Evolutionary conservation across 306 rosid genomes (phyloP).

Genomic region (Crotalaria pallida): DNA sequence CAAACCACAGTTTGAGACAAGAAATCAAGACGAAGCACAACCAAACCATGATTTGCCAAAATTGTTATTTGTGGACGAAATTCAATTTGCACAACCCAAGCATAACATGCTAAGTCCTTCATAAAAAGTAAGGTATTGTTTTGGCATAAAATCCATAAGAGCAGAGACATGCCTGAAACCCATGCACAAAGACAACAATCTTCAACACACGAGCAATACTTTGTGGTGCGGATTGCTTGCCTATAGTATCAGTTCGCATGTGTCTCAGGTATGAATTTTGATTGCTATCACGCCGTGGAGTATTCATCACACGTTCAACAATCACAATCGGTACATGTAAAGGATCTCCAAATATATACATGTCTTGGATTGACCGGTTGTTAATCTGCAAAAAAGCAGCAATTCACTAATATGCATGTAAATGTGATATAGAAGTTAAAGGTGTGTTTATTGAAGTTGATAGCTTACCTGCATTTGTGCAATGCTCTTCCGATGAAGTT

Average conservation of each 20-base stretch:
- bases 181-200: conserved; percentile 93
- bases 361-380: conserved; percentile 81
- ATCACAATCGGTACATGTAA: conserved; percentile 68
- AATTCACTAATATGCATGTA: background rate
- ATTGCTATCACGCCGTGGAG: conserved; percentile 63
- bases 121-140: background rate
- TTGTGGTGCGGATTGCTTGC: conserved; percentile 34
- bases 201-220: conserved; percentile 53
- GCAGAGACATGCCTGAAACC: conserved; percentile 86
- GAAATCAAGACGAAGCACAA: background rate
- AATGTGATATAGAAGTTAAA: conserved; percentile 7
- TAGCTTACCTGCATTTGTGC: conserved; percentile 74
- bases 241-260: conserved; percentile 29
- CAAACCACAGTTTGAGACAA: background rate
- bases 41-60: background rate
- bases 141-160: conserved; percentile 20
- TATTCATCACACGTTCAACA: conserved; percentile 81
- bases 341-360: conserved; percentile 85
- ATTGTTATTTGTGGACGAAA: background rate
- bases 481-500: conserved; percentile 82
- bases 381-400: conserved; percentile 54
- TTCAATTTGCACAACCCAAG: background rate
- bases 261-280: conserved; percentile 55
- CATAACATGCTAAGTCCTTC: conserved; percentile 2
- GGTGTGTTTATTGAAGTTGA: conserved; percentile 14